Conservation (phyloP, 2,329 filamentous ascomycete genomes). For the Escovopsis sp. region DNA sequence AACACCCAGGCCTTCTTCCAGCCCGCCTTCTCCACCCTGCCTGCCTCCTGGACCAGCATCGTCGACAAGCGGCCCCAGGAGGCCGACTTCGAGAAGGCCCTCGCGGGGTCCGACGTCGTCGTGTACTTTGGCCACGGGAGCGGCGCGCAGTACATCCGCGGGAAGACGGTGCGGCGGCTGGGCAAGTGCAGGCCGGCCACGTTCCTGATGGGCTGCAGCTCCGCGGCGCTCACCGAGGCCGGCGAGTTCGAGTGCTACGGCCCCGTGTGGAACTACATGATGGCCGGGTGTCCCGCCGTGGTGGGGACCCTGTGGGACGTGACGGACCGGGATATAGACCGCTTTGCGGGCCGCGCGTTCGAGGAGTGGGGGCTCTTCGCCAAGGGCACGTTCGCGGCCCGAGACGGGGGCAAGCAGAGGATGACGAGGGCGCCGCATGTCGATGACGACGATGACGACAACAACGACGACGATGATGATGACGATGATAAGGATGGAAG, state of each 20-base stretch:
- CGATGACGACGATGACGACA: conserved; percentile 3
- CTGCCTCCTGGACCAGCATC: conserved; percentile 50
- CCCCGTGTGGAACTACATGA: conserved; percentile 81
- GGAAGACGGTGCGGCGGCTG: conserved; percentile 66
- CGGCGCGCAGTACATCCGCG: conserved; percentile 85
- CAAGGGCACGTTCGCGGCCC: conserved; percentile 26
- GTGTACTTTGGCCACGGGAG: conserved; percentile 96
- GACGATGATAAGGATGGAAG: conserved; percentile 18
- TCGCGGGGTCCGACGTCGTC: conserved; percentile 55
- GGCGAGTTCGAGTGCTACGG: conserved; percentile 87
- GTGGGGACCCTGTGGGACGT: conserved; percentile 96
- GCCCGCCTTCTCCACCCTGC: conserved; percentile 43
- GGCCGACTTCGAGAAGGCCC: conserved; percentile 54
- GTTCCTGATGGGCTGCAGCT: conserved; percentile 90
- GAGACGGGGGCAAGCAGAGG: conserved; percentile 14
- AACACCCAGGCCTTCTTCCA: conserved; percentile 68
- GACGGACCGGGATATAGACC: conserved; percentile 92
- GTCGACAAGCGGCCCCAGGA: conserved; percentile 59
- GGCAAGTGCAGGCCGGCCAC: conserved; percentile 61
- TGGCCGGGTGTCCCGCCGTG: conserved; percentile 72
- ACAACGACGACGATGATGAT: conserved; percentile 13
- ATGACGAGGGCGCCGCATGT: conserved; percentile 11
- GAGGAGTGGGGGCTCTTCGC: conserved; percentile 72
- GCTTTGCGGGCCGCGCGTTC: conserved; percentile 66
- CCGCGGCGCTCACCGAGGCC: conserved; percentile 59